These are phyloP conservation scores for Rubia tinctorum DNA, from an alignment of 305 asterid genomes.

Conservation along the genomic window DNA sequence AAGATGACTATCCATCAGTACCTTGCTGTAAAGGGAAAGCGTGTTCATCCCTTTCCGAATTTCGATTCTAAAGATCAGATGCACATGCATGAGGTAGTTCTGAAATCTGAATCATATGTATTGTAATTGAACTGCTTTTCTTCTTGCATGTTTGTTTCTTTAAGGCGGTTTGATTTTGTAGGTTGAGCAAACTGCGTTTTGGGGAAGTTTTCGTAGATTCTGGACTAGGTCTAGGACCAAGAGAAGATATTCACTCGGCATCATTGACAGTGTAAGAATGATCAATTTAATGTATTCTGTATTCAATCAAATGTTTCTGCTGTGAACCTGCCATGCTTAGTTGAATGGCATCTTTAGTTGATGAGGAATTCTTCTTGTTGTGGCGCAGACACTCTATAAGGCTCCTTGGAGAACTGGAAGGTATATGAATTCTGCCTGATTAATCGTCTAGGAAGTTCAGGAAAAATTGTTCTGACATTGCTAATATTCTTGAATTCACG, in stretches of 20 bases:
- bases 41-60: background rate
- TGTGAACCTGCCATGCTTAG: background rate
- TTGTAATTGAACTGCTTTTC: background rate
- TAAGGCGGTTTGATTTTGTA: background rate
- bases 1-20: slow-evolving; percentile 3
- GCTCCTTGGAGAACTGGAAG: background rate
- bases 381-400: background rate
- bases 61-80: background rate
- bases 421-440: slow-evolving; percentile 2
- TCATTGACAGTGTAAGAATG: background rate
- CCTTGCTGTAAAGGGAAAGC: slow-evolving; percentile 5
- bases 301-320: background rate
- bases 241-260: background rate
- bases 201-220: background rate
- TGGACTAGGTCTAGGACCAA: background rate
- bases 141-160: background rate
- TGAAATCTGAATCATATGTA: background rate
- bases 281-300: no score
- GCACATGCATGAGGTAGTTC: background rate
- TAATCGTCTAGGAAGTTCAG: background rate
- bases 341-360: background rate
- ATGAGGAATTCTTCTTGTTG: slow-evolving; percentile 6
- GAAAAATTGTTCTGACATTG: background rate
- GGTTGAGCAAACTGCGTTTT: background rate
- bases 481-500: background rate